Evolutionary conservation across 768 basidiomycete species (phyloP).

Genomic region (Leccinum longicurvipes): DNA sequence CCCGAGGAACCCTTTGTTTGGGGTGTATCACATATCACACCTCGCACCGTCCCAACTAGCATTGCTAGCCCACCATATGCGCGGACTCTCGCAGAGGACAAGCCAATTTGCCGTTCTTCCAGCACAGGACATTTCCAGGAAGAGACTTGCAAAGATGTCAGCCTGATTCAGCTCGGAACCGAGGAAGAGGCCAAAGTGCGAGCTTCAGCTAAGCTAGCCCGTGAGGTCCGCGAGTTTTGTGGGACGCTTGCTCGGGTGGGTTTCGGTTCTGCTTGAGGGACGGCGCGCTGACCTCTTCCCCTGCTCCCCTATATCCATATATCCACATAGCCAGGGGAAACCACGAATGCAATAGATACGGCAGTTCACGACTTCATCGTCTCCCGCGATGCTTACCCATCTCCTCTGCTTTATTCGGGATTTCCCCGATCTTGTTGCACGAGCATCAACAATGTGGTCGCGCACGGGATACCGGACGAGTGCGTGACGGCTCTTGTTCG

Average conservation of each 20-base stretch:
- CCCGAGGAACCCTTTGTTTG: conserved; percentile 63
- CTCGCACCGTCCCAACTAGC: conserved; percentile 51
- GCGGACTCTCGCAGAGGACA: conserved; percentile 7
- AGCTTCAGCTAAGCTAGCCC: conserved; percentile 54
- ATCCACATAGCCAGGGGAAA: conserved; percentile 61
- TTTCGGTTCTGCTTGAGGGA: neutral
- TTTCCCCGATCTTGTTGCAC: conserved; percentile 51
- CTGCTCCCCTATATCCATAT: too few relatives aligned
- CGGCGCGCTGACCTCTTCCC: neutral
- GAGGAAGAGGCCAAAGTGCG: conserved; percentile 51
- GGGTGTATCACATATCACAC: conserved; percentile 59
- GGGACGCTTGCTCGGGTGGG: conserved; percentile 51
- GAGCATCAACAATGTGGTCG: conserved; percentile 84
- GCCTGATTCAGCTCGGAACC: conserved; percentile 48
- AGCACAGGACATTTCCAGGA: neutral
- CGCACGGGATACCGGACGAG: conserved; percentile 92
- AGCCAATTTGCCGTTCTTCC: neutral
- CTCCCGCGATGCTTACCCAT: conserved; percentile 74
- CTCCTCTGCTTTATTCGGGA: conserved; percentile 69
- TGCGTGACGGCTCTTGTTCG: conserved; percentile 36
- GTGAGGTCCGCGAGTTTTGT: conserved; percentile 52
- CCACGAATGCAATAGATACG: conserved; percentile 73
- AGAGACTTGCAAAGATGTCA: conserved; percentile 24
- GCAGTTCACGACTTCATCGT: conserved; percentile 71
- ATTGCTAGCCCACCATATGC: conserved; percentile 58